A percentile compares a stretch with the other conserved stretches of the same genome.
phyloP scores from a whole-genome alignment of 495 filamentous ascomycete genomes.

The Astrocystis sublimbata region DNA sequence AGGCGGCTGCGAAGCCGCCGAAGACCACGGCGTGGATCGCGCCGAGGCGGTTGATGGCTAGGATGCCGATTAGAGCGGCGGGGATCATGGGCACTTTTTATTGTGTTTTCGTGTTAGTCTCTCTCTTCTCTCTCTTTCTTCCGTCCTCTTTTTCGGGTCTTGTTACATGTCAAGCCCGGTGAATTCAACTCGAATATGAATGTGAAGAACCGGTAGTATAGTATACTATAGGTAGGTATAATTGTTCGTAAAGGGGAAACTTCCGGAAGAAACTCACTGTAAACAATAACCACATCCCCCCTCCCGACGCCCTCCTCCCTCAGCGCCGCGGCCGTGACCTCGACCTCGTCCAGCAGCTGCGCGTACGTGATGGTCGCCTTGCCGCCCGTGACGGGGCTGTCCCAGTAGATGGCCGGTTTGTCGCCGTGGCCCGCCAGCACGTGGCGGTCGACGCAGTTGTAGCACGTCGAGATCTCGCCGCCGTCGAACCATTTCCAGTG shows the following conservation, averaged over 20 bases:
- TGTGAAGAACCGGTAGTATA: too few relatives aligned
- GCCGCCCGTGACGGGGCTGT: conserved; percentile 78
- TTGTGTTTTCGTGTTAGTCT: not conserved
- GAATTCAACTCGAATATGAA: too few relatives aligned
- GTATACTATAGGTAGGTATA: too few relatives aligned
- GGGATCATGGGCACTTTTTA: conserved; percentile 91
- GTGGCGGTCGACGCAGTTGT: conserved; percentile 89
- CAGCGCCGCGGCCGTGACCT: conserved; percentile 78
- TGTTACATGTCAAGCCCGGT: too few relatives aligned
- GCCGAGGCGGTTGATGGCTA: conserved; percentile 78
- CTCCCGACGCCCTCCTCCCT: conserved; percentile 79
- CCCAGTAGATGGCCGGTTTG: conserved; percentile 77
- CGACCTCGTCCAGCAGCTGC: conserved; percentile 78
- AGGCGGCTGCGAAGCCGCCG: conserved; percentile 80
- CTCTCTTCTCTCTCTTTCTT: too few relatives aligned
- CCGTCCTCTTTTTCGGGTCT: too few relatives aligned
- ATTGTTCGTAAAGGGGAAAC: too few relatives aligned
- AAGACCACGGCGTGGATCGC: conserved; percentile 92
- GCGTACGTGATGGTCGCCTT: conserved; percentile 73
- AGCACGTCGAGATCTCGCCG: conserved; percentile 85
- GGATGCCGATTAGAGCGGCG: conserved; percentile 77
- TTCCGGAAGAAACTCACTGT: conserved; percentile 73
- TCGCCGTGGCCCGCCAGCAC: conserved; percentile 74
- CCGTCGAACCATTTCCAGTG: conserved; percentile 89
- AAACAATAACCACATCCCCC: conserved; percentile 90